A percentile compares a stretch with the other conserved stretches of the same genome.
These are phyloP conservation scores for Sugiyamaella novakii DNA, from an alignment of 1,139 yeast genomes.

Conservation along the genomic window DNA sequence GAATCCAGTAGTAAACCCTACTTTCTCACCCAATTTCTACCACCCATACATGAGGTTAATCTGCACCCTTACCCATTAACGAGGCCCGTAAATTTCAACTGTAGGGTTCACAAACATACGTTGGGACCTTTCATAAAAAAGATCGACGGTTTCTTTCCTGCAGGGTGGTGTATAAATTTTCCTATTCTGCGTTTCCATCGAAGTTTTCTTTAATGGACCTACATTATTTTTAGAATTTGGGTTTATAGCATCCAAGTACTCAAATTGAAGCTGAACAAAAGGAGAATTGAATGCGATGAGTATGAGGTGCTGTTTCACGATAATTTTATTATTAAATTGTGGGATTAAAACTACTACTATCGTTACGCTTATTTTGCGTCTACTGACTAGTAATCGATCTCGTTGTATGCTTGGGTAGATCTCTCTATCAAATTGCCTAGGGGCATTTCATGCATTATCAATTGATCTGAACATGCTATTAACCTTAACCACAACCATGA, in stretches of 20 bases:
- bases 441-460: not conserved
- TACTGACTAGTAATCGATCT: too few species aligned
- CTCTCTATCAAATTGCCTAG: not conserved
- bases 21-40: too few species aligned
- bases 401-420: too few species aligned
- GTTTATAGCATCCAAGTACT: conserved; percentile 12
- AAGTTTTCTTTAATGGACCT: too few species aligned
- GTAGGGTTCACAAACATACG: conserved; percentile 8
- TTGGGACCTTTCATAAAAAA: conserved; percentile 16
- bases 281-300: not conserved
- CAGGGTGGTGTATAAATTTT: too few species aligned
- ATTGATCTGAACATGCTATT: not conserved
- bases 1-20: conserved; percentile 8
- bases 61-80: conserved; percentile 2
- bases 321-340: too few species aligned
- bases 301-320: too few species aligned
- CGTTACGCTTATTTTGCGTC: too few species aligned
- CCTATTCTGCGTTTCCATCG: too few species aligned
- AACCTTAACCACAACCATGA: too few species aligned
- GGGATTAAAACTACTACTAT: too few species aligned
- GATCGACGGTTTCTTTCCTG: conserved; percentile 12
- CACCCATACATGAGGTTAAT: conserved; percentile 15
- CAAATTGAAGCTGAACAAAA: conserved; percentile 5
- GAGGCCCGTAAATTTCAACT: too few species aligned
- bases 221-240: not conserved